phyloP scores from a whole-genome alignment of 768 basidiomycete genomes.

The Tylopilus sp. region DNA sequence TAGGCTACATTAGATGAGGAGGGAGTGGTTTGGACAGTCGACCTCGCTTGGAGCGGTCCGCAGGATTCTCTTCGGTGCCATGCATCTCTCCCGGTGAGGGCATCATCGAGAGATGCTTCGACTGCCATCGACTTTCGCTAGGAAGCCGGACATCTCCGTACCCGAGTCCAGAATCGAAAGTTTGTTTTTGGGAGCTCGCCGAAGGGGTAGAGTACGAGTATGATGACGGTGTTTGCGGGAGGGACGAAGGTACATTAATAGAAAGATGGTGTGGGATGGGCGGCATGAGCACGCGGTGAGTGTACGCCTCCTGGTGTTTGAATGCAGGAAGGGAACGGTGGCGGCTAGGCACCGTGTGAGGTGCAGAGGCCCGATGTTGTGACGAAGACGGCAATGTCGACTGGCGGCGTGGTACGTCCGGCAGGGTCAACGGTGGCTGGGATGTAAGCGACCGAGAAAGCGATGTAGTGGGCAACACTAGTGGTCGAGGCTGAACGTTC shows the following conservation, averaged over 20 bases:
- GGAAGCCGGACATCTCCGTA: background rate
- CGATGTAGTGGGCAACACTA: constrained; percentile 10
- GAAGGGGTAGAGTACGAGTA: constrained; percentile 1
- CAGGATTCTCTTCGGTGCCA: background rate
- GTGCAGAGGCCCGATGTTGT: background rate
- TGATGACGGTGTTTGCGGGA: constrained; percentile 11
- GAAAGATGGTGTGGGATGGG: constrained; percentile 1
- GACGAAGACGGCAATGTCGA: constrained; percentile 4
- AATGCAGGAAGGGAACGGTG: constrained; percentile 25
- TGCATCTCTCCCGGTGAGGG: constrained; percentile 8
- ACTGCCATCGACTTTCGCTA: background rate
- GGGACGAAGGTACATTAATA: background rate
- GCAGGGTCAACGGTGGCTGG: constrained; percentile 1
- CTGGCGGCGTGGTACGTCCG: constrained; percentile 9
- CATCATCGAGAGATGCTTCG: constrained; percentile 21
- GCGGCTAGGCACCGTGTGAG: constrained; percentile 8
- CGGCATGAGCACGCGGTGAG: background rate
- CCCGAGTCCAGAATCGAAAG: background rate
- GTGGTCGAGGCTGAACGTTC: background rate
- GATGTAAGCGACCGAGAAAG: background rate
- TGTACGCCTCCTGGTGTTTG: constrained; percentile 3
- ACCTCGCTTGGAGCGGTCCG: background rate
- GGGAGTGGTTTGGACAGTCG: constrained; percentile 21
- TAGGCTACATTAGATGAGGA: constrained; percentile 18
- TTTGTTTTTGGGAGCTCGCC: background rate